Evolutionary conservation across 371 early-diverging fungal genomes (phyloP).

Genomic region (Apophysomyces variabilis): DNA sequence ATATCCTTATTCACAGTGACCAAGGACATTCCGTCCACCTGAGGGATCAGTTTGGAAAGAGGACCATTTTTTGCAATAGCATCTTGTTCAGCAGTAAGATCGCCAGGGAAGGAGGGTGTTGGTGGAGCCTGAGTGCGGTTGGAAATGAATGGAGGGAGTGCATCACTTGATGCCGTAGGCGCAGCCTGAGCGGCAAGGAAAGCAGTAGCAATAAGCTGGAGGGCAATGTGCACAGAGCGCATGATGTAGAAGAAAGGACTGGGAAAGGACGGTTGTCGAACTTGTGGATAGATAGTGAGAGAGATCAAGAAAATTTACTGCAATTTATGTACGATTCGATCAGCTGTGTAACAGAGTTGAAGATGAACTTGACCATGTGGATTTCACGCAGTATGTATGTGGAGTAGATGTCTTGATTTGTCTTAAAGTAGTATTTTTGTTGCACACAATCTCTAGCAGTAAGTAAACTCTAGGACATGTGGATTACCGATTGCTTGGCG

Average conservation of each 20-base stretch:
- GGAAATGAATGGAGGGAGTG: neutral
- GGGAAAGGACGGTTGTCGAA: too few species aligned
- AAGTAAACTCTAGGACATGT: too few species aligned
- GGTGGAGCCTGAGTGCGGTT: neutral
- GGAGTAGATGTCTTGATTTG: too few species aligned
- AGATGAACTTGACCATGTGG: too few species aligned
- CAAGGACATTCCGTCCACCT: neutral
- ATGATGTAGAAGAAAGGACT: neutral
- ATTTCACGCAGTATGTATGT: too few species aligned
- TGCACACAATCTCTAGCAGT: too few species aligned
- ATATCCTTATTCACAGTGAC: neutral
- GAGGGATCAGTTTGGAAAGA: neutral
- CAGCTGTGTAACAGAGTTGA: too few species aligned
- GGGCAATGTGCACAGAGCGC: neutral
- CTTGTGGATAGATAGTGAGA: too few species aligned
- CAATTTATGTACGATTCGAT: too few species aligned
- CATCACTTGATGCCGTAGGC: neutral
- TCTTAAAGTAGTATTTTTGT: too few species aligned
- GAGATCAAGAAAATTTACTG: too few species aligned
- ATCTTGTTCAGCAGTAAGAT: neutral
- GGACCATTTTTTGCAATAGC: neutral
- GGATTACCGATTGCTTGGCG: too few species aligned
- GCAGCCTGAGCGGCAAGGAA: neutral
- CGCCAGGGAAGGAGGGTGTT: neutral
- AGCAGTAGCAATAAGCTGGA: neutral